A percentile compares a stretch with the other conserved stretches of the same genome.
Evolutionary conservation across 768 basidiomycete species (phyloP).

Genomic region (Gelatoporia subvermispora): DNA sequence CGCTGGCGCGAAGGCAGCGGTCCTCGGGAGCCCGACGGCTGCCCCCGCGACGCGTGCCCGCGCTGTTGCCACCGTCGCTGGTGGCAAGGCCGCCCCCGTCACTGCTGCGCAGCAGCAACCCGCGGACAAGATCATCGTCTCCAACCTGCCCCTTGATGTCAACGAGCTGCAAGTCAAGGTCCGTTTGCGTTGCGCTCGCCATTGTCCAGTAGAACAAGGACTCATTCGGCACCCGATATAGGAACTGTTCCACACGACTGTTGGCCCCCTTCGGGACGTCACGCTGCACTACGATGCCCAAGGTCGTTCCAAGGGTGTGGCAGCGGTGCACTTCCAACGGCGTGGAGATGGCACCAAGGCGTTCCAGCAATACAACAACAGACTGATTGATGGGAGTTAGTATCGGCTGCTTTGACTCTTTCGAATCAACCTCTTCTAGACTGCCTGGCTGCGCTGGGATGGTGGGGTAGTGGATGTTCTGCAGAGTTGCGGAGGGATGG

Average conservation of each 20-base stretch:
- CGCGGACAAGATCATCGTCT: slow-evolving; percentile 92
- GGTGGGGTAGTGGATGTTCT: too few relatives aligned
- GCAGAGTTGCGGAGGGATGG: background rate
- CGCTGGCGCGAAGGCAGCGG: slow-evolving; percentile 46
- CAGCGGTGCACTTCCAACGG: slow-evolving; percentile 78
- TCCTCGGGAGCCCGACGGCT: slow-evolving; percentile 51
- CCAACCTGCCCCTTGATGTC: slow-evolving; percentile 89
- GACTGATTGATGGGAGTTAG: slow-evolving; percentile 99
- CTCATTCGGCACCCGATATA: slow-evolving; percentile 26
- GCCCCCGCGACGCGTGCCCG: slow-evolving; percentile 52
- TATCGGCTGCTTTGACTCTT: slow-evolving; percentile 55
- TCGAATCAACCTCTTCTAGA: slow-evolving; percentile 13
- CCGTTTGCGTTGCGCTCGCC: slow-evolving; percentile 21
- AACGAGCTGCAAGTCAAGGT: slow-evolving; percentile 94
- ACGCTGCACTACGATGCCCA: slow-evolving; percentile 78
- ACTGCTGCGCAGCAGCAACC: slow-evolving; percentile 30
- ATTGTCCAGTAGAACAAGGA: background rate
- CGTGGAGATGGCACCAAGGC: slow-evolving; percentile 92
- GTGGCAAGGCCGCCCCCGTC: slow-evolving; percentile 33
- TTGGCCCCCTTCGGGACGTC: slow-evolving; percentile 82
- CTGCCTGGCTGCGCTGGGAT: background rate
- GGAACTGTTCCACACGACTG: slow-evolving; percentile 91
- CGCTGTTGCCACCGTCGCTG: slow-evolving; percentile 32
- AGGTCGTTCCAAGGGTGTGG: slow-evolving; percentile 89
- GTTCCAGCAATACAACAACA: slow-evolving; percentile 91